Evolutionary conservation across 2,329 filamentous ascomycete species (phyloP).

Genomic region (Shiraia sp.): DNA sequence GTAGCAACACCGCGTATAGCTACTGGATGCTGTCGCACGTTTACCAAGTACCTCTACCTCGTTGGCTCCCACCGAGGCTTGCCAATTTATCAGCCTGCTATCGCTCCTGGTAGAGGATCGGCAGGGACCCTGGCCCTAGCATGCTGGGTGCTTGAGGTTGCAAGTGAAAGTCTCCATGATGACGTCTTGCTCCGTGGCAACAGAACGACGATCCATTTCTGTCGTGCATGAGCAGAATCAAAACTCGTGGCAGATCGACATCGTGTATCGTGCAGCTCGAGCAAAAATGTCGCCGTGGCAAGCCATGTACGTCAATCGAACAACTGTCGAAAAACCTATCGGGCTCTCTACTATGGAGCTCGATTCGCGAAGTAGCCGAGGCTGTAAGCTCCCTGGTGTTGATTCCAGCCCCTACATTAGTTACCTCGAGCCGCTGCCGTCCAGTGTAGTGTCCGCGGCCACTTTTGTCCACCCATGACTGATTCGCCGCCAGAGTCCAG

Average conservation of each 20-base stretch:
- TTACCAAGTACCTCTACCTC: too few species aligned
- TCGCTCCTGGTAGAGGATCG: constrained; percentile 12
- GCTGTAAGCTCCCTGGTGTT: too few species aligned
- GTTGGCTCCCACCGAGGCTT: too few species aligned
- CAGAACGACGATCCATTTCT: constrained; percentile 13
- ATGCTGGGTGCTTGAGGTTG: background rate
- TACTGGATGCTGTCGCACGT: too few species aligned
- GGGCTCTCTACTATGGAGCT: background rate
- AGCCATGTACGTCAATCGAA: constrained; percentile 31
- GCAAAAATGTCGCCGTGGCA: constrained; percentile 1
- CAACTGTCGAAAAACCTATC: constrained; percentile 2
- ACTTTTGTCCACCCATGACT: too few species aligned
- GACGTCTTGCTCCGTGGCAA: constrained; percentile 22
- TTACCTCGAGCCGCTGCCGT: too few species aligned
- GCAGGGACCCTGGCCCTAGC: constrained; percentile 4
- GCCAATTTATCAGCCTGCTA: constrained; percentile 6
- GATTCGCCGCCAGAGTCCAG: too few species aligned
- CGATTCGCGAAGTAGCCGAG: background rate
- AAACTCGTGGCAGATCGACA: constrained; percentile 25
- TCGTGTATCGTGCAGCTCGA: background rate
- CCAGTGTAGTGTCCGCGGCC: too few species aligned
- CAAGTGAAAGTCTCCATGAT: constrained; percentile 6
- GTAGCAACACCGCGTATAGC: too few species aligned
- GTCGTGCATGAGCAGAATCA: constrained; percentile 13
- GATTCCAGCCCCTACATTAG: background rate